phyloP scores from a whole-genome alignment of 2,329 filamentous ascomycete genomes.

The Verruconis gallopava region DNA sequence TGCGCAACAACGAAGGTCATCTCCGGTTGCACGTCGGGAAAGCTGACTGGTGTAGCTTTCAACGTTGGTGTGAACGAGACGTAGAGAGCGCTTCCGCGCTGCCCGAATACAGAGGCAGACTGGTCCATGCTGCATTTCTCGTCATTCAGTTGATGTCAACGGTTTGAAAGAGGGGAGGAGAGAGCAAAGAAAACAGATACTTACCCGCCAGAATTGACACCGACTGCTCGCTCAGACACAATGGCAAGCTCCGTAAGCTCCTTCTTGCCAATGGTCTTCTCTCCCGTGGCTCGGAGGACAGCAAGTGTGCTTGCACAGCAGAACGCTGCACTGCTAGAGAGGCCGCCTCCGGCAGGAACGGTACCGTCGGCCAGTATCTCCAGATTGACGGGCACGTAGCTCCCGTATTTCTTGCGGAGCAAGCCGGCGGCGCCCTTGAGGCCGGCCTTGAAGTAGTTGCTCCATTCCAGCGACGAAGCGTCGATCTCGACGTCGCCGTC shows the following conservation, averaged over 20 bases:
- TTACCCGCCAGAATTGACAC: constrained; percentile 90
- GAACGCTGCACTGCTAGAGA: constrained; percentile 89
- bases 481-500: constrained; percentile 54
- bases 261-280: constrained; percentile 70
- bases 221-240: constrained; percentile 84
- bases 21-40: constrained; percentile 68
- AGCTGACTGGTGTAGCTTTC: constrained; percentile 60
- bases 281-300: constrained; percentile 74
- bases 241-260: constrained; percentile 87
- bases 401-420: constrained; percentile 49
- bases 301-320: constrained; percentile 82
- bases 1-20: constrained; percentile 89
- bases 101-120: constrained; percentile 85
- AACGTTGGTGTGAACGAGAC: constrained; percentile 79
- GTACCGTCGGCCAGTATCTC: constrained; percentile 82
- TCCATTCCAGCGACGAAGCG: constrained; percentile 78
- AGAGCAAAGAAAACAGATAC: constrained; percentile 20
- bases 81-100: constrained; percentile 73
- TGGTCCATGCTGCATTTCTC: constrained; percentile 72
- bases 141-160: no score
- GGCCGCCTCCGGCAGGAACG: constrained; percentile 79
- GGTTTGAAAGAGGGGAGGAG: constrained; percentile 14
- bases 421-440: constrained; percentile 69
- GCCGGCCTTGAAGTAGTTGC: constrained; percentile 96
- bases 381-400: constrained; percentile 62